Evolutionary conservation across 306 rosid genomes (phyloP).

Genomic region (Cucumis hystrix): DNA sequence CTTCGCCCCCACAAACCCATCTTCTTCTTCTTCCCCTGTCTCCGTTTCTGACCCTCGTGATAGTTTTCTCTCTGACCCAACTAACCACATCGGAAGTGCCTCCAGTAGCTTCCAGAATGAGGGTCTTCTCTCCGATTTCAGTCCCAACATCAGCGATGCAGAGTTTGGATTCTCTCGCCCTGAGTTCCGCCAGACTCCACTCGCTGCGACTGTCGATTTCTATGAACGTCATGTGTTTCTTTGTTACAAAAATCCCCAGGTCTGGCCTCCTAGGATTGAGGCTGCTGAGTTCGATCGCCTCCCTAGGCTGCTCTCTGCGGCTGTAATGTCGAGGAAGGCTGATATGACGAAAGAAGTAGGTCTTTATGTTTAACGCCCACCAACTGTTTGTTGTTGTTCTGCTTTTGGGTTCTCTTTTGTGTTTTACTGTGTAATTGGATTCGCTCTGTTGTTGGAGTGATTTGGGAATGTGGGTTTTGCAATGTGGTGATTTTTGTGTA

Average conservation of each 20-base stretch:
- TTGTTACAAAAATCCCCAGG: slow-evolving; percentile 72
- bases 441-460: neutral
- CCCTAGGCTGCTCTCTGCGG: slow-evolving; percentile 80
- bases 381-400: neutral
- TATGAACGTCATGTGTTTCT: slow-evolving; percentile 69
- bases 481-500: neutral
- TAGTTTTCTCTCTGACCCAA: slow-evolving; percentile 61
- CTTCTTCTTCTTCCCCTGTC: slow-evolving; percentile 72
- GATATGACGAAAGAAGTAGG: slow-evolving; percentile 68
- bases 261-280: slow-evolving; percentile 90
- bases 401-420: neutral
- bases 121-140: slow-evolving; percentile 24
- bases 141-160: slow-evolving; percentile 17
- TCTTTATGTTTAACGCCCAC: neutral
- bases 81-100: slow-evolving; percentile 36
- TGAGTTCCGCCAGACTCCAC: slow-evolving; percentile 50
- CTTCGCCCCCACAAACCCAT: slow-evolving; percentile 34
- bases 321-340: slow-evolving; percentile 51
- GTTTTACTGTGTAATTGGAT: neutral
- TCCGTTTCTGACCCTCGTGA: slow-evolving; percentile 64
- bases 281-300: slow-evolving; percentile 95
- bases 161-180: slow-evolving; percentile 65
- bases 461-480: neutral
- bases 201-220: slow-evolving; percentile 66
- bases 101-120: slow-evolving; percentile 91